Evolutionary conservation across 1,284 basidiomycete genomes (phyloP), one percentile per base, ranked within the genome.

Genomic region (Apiotrichum siamense): DNA sequence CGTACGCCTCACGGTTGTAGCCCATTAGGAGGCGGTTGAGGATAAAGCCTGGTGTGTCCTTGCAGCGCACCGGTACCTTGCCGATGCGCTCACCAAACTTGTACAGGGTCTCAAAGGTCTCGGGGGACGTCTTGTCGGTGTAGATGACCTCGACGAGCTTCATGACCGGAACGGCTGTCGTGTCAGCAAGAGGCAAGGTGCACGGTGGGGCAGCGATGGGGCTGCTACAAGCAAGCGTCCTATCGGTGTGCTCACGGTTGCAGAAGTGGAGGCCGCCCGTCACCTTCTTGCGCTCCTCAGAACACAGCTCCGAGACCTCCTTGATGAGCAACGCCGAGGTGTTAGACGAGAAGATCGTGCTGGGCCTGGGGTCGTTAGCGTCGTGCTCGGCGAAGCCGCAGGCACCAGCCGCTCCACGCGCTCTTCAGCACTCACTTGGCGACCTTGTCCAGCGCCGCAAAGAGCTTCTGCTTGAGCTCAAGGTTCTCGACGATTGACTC

Each of bases 401-500:
- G 38, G 12, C 4, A 9, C 12, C 35, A 31, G 31, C 17, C 4
- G 13, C 11, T 37, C 35, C 35, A 20, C 35, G 10, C 35, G n/a
- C 7, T 23, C 38, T 25, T 12, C 7, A 4, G 5, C 6, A 53
- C 69, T 43, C 31, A 73, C 72, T 73, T 75, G 4, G 79, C 78
- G 44, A 76, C 69, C 35, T 54, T 57, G 61, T 81, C 80, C 23
- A 81, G 64, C 53, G 76, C 73, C 7, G 69, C 70, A 53, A 81
- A 81, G 25, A 81, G 67, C 41, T 79, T 76, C 47, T 77, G 74
- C 69, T 81, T 81, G 54, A 78, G 73, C 55, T 76, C 72, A 39
- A 81, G 63, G 55, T 77, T 77, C 61, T 81, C 80, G 50, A 81
- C 77, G 51, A 81, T 80, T 1, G 80, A 80, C 64, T 81, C 80